Base-by-base conservation (phyloP, 1,284 basidiomycete genomes). In the Thecaphora thlaspeos region DNA sequence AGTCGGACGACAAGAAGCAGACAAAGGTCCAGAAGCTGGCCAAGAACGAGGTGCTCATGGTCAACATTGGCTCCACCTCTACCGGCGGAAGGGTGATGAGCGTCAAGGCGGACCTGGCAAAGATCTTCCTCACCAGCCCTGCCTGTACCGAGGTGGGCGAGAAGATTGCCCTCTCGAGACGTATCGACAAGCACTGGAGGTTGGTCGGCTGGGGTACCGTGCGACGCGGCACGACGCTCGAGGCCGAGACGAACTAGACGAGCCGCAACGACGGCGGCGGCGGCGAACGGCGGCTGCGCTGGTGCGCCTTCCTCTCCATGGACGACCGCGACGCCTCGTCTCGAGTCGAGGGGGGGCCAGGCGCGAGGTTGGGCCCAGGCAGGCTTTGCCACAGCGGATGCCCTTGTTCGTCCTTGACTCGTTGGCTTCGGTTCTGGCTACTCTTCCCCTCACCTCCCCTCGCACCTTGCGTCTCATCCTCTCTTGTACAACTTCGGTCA, bases 1-100 rank as follows among this genome's bases (percentile, higher is more conserved):
- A 94, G 80, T 91, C 90, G 24, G 93, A 96, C 80, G 94, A 96
- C 81, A 94, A 93, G 82, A 97, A 97, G 80, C 90, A 94, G 79
- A 95, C 94, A 43, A 97, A 91, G 80, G 82, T 81, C 21, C 83
- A 89, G 48, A 97, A 96, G 80, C 84, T 97, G 43, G 84, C 87
- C 50, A 95, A 95, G 81, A 89, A 89, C 79, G 94, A 98, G 81
- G 85, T 96, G 3, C 82, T 98, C 39, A 80, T 80, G 80, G 76
- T 80, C 70, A 80, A 80, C 75, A 80, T 80, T 53, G 79, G 80
- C 39, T 79, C 78, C 21, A 75, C 72, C 21, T 70, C 67, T 14
- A 71, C 73, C 10, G 68, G 69, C 21, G 71, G 75, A 10, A 51
- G 65, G n/a, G 72, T 74, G 9, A 72, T 72, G 68, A 63, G 61